Evolutionary conservation across 2,329 filamentous ascomycete genomes (phyloP).

Genomic region (Elsinoe fawcettii): DNA sequence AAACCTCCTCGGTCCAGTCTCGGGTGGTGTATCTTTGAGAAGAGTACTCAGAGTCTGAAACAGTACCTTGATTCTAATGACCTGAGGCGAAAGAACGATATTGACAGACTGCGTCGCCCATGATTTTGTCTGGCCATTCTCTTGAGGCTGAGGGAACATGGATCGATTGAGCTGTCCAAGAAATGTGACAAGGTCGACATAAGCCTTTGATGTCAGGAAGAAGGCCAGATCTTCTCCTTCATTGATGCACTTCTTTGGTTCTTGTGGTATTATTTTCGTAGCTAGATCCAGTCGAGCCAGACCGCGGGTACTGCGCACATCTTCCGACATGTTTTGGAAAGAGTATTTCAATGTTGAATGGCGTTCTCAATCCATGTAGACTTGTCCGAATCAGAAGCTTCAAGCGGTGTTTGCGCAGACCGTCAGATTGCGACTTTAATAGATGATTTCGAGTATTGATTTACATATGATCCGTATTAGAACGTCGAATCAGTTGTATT

Average conservation of each 20-base stretch:
- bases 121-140: constrained; percentile 40
- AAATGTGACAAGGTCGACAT: constrained; percentile 79
- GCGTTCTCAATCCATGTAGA: too few species aligned
- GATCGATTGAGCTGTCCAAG: constrained; percentile 83
- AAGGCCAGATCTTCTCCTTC: constrained; percentile 71
- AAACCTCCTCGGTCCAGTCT: constrained; percentile 78
- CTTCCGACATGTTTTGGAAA: constrained; percentile 16
- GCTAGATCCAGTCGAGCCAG: constrained; percentile 41
- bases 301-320: constrained; percentile 18
- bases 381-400: too few species aligned
- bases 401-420: too few species aligned
- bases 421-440: too few species aligned
- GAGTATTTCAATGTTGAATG: neutral
- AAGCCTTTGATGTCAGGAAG: constrained; percentile 75
- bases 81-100: constrained; percentile 46
- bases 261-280: constrained; percentile 51
- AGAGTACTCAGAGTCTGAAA: constrained; percentile 57
- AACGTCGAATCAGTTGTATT: too few species aligned
- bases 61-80: constrained; percentile 59
- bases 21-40: constrained; percentile 72
- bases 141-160: constrained; percentile 56
- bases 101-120: constrained; percentile 42
- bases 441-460: too few species aligned
- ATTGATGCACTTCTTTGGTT: constrained; percentile 74
- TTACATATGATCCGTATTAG: too few species aligned